These are phyloP conservation scores for Lizanozyma gosingica DNA, from an alignment of 1,139 yeast genomes.

Conservation along the genomic window DNA sequence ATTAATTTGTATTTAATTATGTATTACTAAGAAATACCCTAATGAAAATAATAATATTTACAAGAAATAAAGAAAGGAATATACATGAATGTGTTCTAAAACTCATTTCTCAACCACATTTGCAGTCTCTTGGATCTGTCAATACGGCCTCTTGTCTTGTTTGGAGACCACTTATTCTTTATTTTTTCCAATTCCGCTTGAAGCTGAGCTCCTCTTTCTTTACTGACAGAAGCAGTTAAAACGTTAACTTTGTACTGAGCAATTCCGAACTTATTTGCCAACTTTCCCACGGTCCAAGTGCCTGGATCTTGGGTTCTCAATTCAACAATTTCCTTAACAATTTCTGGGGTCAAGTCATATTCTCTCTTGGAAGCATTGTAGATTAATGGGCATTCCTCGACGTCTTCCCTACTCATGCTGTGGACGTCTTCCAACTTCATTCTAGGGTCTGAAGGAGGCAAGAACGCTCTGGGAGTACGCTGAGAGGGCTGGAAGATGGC, in stretches of 20 bases:
- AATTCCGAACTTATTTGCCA: slow-evolving; percentile 55
- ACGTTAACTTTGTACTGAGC: slow-evolving; percentile 20
- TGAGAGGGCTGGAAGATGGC: slow-evolving; percentile 2
- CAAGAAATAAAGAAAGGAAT: neutral
- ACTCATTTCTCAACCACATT: slow-evolving; percentile 40
- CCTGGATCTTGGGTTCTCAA: slow-evolving; percentile 57
- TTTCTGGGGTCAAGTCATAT: slow-evolving; percentile 53
- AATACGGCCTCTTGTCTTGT: slow-evolving; percentile 12
- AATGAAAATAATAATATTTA: too few species aligned
- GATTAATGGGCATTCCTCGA: slow-evolving; percentile 39
- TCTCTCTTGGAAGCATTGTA: slow-evolving; percentile 33
- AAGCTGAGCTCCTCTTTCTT: slow-evolving; percentile 9
- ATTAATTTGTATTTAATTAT: neutral
- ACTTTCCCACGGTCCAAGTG: slow-evolving; percentile 55
- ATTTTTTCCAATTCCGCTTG: slow-evolving; percentile 10
- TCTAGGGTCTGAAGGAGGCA: slow-evolving; percentile 60
- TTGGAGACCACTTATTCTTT: slow-evolving; percentile 7
- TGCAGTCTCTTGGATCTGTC: slow-evolving; percentile 31
- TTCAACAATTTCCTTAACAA: slow-evolving; percentile 50
- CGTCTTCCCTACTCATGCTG: slow-evolving; percentile 23
- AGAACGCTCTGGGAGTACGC: slow-evolving; percentile 61
- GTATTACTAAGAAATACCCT: neutral
- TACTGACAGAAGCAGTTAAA: slow-evolving; percentile 11
- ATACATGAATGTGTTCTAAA: slow-evolving; percentile 4
- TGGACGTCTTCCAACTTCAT: slow-evolving; percentile 23